Evolutionary conservation across 371 early-diverging fungal genomes (phyloP), one percentile per base, ranked within the genome.

Genomic region (Dinochytrium kinnereticum): DNA sequence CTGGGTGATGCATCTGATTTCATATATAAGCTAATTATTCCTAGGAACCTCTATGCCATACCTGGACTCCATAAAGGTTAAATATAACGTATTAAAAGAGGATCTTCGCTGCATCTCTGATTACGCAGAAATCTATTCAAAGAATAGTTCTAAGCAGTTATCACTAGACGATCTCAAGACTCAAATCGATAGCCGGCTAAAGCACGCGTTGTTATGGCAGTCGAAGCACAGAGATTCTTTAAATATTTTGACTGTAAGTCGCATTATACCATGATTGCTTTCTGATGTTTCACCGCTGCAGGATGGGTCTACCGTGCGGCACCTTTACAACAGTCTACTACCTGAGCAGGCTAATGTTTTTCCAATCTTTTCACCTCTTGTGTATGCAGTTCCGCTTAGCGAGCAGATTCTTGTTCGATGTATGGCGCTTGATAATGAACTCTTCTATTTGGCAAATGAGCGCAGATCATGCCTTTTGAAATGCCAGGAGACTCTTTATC

Each of bases 371-470:
- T 61, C 71, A 19, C 71, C 70, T 21, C 21, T 39, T 26, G 30
- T 59, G 5, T 65, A 55, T 57, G 31, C 33, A 31, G n/a, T 75
- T 28, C 67, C 65, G 1, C 39, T 55, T 17, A 19, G 21, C 50
- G 74, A 74, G 37, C 24, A 31, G 2, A 55, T 39, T 36, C 70
- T 68, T 39, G 57, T 67, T 30, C 59, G 69, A 33, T 71, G 70
- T 28, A 55, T 70, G n/a, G 71, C 73, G 44, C n/a, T 78, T 13
- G 72, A 78, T 44, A 65, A 78, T n/a, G 71, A 75, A 51, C 51
- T 78, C 10, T 68, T 74, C 37, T 57, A 70, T 28, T 15, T 75
- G 17, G 65, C 38, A 26, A 24, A 57, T 17, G 57, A 69, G 36
- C 71, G 70, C 17, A 26, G 24, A 3, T 24, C 59, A 13, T 61